Evolutionary conservation across 768 basidiomycete genomes (phyloP).

Genomic region (Glaciozyma antarctica): DNA sequence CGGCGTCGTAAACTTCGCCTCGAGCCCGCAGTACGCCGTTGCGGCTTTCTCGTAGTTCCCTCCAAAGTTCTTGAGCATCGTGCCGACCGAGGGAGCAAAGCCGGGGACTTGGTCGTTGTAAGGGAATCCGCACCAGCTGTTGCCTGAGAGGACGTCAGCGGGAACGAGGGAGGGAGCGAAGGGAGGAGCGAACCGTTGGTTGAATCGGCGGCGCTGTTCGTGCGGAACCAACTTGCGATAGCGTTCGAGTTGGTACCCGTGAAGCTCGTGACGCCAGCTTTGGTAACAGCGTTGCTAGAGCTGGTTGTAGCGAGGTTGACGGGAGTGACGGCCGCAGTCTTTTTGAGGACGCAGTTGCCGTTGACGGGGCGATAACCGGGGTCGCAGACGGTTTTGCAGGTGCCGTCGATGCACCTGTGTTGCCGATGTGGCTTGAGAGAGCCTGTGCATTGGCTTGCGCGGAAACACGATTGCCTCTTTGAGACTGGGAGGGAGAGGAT

Average conservation of each 20-base stretch:
- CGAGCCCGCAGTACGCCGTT: conserved; percentile 33
- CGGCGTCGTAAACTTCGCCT: conserved; percentile 19
- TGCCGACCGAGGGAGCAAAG: background rate
- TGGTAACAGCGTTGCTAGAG: background rate
- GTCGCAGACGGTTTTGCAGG: too few species aligned
- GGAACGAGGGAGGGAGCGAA: background rate
- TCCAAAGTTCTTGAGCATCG: conserved; percentile 30
- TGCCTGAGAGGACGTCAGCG: background rate
- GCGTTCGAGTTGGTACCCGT: background rate
- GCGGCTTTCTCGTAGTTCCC: conserved; percentile 20
- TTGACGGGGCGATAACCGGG: too few species aligned
- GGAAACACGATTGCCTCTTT: too few species aligned
- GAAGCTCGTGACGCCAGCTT: background rate
- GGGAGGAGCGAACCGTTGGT: background rate
- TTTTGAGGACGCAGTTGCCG: too few species aligned
- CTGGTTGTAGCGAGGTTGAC: too few species aligned
- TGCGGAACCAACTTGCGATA: background rate
- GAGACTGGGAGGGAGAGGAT: too few species aligned
- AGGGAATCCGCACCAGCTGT: background rate
- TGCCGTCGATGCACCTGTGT: too few species aligned
- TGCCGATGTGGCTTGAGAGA: too few species aligned
- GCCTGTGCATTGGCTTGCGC: too few species aligned
- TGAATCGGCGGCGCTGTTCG: background rate
- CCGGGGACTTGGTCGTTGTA: background rate
- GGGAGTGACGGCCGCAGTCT: too few species aligned